A percentile compares a stretch with the other conserved stretches of the same genome.
Evolutionary conservation across 129 eudicot genomes (phyloP).

Genomic region (Solidago caesia): DNA sequence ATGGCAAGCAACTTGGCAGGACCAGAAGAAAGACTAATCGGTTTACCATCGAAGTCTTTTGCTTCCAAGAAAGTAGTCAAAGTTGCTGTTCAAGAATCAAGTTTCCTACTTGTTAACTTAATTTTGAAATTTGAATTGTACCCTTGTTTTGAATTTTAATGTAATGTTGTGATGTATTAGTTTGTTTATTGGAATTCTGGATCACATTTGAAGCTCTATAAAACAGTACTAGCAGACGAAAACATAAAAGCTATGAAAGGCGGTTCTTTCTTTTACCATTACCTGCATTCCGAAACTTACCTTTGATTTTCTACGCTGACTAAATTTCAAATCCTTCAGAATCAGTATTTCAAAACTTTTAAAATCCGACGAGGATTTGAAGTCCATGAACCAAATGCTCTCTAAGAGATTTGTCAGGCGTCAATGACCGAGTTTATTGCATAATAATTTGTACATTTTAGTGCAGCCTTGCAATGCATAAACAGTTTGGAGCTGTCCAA

Average conservation of each 20-base stretch:
- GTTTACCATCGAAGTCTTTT: background rate
- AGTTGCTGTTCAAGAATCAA: constrained; percentile 1
- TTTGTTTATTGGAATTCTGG: background rate
- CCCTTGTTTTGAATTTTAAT: background rate
- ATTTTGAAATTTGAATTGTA: background rate
- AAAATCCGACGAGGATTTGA: no score
- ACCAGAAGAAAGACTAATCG: constrained; percentile 34
- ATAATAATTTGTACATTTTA: background rate
- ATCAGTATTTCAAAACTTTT: no score
- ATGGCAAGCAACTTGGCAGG: constrained; percentile 96
- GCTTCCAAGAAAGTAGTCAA: constrained; percentile 7
- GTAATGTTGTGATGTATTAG: constrained; percentile 3
- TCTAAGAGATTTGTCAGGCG: no score
- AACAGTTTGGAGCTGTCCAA: background rate
- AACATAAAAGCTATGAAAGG: no score
- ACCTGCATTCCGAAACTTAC: no score
- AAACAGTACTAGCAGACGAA: background rate
- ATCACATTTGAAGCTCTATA: background rate
- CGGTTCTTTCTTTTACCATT: no score
- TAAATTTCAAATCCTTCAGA: no score
- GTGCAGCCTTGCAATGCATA: background rate
- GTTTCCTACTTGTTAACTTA: background rate
- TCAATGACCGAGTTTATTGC: background rate
- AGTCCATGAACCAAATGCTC: no score
- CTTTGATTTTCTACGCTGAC: no score